A percentile compares a stretch with the other conserved stretches of the same genome.
Evolutionary conservation across 495 filamentous ascomycete genomes (phyloP).

Genomic region (Cladorrhinum samala): DNA sequence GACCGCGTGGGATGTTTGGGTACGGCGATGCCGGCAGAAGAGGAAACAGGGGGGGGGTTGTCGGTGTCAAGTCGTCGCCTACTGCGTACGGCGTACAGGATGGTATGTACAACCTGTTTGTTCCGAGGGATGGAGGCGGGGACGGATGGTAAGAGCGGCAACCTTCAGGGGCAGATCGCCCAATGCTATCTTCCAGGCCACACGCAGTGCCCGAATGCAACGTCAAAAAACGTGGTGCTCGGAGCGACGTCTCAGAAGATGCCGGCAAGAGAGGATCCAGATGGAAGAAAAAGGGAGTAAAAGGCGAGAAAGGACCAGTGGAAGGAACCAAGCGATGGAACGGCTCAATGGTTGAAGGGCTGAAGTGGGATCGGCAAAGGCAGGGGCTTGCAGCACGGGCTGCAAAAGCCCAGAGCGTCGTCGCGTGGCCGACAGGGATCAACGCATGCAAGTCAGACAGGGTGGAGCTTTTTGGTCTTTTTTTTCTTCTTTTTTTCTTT

Average conservation of each 20-base stretch:
- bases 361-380: slow-evolving; percentile 17
- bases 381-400: slow-evolving; percentile 8
- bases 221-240: slow-evolving; percentile 1
- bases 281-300: background rate
- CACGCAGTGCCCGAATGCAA: slow-evolving; percentile 21
- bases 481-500: background rate
- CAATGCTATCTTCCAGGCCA: too few relatives aligned
- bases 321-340: too few relatives aligned
- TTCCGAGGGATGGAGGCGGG: too few relatives aligned
- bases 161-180: background rate
- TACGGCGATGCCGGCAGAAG: background rate
- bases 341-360: background rate
- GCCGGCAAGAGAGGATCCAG: background rate
- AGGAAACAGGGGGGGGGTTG: background rate
- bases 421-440: slow-evolving; percentile 29
- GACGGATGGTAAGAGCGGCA: background rate
- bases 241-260: slow-evolving; percentile 3
- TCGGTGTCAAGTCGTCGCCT: slow-evolving; percentile 2
- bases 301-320: too few relatives aligned
- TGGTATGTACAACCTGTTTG: too few relatives aligned
- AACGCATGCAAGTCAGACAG: slow-evolving; percentile 10
- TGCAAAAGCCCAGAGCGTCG: slow-evolving; percentile 12
- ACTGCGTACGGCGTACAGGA: too few relatives aligned
- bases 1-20: slow-evolving; percentile 15
- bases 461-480: background rate